Evolutionary conservation across 176 grass and related monocot species (phyloP), one percentile per base, ranked within the genome.

Genomic region (Puccinellia tenuiflora): DNA sequence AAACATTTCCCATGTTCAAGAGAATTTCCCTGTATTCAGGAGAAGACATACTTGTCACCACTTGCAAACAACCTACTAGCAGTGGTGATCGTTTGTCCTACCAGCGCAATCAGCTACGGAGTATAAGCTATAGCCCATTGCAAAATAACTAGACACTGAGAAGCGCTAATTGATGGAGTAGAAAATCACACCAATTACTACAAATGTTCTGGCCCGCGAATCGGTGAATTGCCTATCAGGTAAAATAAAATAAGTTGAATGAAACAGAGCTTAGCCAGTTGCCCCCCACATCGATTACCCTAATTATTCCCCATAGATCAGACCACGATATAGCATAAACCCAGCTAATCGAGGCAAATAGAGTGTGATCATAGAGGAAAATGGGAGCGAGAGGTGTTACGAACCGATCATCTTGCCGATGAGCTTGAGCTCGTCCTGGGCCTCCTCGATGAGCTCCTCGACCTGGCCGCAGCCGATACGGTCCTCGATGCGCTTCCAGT

Each of bases 401-500:
- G 11, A 30, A 97, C 94, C 94, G 61, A 90, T 81, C 84, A 97
- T 93, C 81, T 94, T 97, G 51, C 31, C 26, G 56, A 97, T 92
- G 85, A 97, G 94, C 85, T 90, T 94, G 83, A 94, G 94, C 76
- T 97, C 94, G 62, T 97, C 94, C 85, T 92, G 71, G 45, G 94
- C 94, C 85, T 97, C 94, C 88, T 97, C 94, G 71, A 97, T 94
- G 57, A 97, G 89, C 79, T 97, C 94, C 85, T 97, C 94, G 30
- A 97, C 85, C 76, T 97, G 94, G 9, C 91, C 94, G 83, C 91
- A 92, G 21, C 83, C 94, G 51, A 97, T 79, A 43, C 86, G 84
- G 59, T 88, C 79, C 91, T 97, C 94, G 85, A 97, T 94, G 85
- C 64, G 31, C 76, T 93, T 94, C 90, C 90, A 95, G 79, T 93